Percentiles rank a stretch among this genome's conserved stretches.
Evolutionary conservation across 2,329 filamentous ascomycete species (phyloP).

Genomic region (Ceratocystis destructans): DNA sequence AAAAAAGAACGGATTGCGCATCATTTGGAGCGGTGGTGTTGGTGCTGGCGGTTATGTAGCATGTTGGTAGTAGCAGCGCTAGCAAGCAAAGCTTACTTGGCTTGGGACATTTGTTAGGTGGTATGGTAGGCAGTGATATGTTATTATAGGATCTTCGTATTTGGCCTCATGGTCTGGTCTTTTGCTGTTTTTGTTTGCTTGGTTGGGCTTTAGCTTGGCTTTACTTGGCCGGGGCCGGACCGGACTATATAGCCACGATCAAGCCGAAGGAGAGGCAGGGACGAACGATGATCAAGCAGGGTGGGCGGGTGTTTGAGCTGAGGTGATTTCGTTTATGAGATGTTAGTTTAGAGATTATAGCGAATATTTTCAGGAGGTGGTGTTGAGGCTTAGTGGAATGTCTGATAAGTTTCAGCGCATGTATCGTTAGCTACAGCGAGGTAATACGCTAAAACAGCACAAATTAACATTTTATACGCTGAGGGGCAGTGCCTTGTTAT

Average conservation of each 20-base stretch:
- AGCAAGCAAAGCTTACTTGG: conserved; percentile 1
- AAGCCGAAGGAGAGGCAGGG: no score
- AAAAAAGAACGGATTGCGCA: background rate
- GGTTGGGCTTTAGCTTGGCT: background rate
- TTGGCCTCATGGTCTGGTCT: background rate
- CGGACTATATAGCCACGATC: background rate
- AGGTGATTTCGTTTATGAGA: no score
- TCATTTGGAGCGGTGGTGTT: background rate
- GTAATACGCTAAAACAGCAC: no score
- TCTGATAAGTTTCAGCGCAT: no score
- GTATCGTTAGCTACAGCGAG: no score
- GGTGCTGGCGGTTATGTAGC: background rate
- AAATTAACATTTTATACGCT: no score
- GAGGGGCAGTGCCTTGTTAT: no score
- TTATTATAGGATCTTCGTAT: conserved; percentile 2
- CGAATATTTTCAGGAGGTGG: no score
- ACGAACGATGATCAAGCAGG: background rate
- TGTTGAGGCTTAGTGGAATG: no score
- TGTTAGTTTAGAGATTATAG: no score
- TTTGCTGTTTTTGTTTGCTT: background rate
- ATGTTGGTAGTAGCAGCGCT: conserved; percentile 1
- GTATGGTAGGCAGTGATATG: background rate
- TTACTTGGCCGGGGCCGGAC: background rate
- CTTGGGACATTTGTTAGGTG: background rate
- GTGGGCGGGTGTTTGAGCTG: background rate